Evolutionary conservation across 2,329 filamentous ascomycete genomes (phyloP), one percentile per base, ranked within the genome.

Genomic region (Colletotrichum liaoningense): DNA sequence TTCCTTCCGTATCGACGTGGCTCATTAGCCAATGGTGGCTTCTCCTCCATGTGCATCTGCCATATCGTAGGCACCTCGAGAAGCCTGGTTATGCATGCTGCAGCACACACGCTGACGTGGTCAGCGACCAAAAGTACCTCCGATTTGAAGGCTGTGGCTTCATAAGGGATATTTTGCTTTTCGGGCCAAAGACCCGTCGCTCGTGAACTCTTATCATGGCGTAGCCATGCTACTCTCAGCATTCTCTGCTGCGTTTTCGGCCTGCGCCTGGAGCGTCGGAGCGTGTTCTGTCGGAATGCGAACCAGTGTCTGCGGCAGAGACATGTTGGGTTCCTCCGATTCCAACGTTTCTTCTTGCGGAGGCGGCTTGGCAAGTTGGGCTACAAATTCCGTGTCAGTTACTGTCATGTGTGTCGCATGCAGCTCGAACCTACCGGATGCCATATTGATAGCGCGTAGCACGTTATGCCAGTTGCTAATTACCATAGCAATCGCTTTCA

Each of bases 381-480:
- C 93, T 95, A 74, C 7, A 33, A 26, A 6, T 54, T 19, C 4
- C 8, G 67, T 59, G 56, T 73, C 35, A 73, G 71, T 52, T 14
- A 49, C n/a, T 35, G 11, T 19, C 35, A 24, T 16, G 19, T 49
- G 28, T 28, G 22, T n/a, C 22, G 56, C 67, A 56, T 49, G 63
- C 38, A 46, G 52, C 8, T 14, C 9, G 5, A 33, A 84, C 91
- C 79, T 87, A 95, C 94, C 89, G 73, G 93, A 95, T 74, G 94
- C 94, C 93, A 97, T 95, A 79, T 93, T 93, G 79, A 97, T 95
- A 55, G 94, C 94, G 76, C 93, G 88, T 73, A 97, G 87, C 76
- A 97, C 94, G 78, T 94, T 95, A 82, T 95, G 93, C 94, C 94
- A 97, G 81, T 97, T 97, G 66, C 92, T 90, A 80, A 97, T 86